phyloP scores from a whole-genome alignment of 208 protist genomes.

The Trypanosoma vivax region DNA sequence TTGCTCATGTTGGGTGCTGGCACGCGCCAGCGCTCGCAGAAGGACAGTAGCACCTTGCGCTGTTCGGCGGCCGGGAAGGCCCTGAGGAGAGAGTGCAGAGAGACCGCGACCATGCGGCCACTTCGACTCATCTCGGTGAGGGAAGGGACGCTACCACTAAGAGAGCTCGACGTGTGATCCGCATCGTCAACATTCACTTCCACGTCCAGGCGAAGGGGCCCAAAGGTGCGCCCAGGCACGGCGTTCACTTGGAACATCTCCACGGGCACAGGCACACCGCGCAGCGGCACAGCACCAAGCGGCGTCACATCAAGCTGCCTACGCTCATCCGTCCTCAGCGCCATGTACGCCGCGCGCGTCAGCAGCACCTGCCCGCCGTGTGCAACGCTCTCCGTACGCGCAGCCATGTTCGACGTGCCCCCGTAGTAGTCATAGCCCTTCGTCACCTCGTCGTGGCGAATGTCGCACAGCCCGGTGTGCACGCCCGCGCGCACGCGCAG shows the following conservation, averaged over 20 bases:
- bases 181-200: too few relatives aligned
- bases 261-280: conserved; percentile 36
- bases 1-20: too few relatives aligned
- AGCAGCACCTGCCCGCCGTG: conserved; percentile 5
- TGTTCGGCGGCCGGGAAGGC: too few relatives aligned
- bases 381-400: background rate
- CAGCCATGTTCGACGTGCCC: background rate
- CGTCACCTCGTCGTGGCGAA: conserved; percentile 42
- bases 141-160: too few relatives aligned
- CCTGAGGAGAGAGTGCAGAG: too few relatives aligned
- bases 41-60: too few relatives aligned
- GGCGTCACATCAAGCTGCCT: background rate
- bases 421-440: conserved; percentile 4
- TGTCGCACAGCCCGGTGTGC: conserved; percentile 50
- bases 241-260: conserved; percentile 46
- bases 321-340: conserved; percentile 42
- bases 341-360: background rate
- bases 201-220: conserved; percentile 33
- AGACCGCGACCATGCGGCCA: too few relatives aligned
- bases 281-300: conserved; percentile 29
- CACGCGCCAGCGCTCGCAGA: too few relatives aligned
- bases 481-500: conserved; percentile 48
- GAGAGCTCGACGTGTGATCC: too few relatives aligned
- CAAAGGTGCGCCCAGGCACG: conserved; percentile 27
- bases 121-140: too few relatives aligned